Evolutionary conservation across 2,329 filamentous ascomycete species (phyloP).

Genomic region (Aureobasidium sp.): DNA sequence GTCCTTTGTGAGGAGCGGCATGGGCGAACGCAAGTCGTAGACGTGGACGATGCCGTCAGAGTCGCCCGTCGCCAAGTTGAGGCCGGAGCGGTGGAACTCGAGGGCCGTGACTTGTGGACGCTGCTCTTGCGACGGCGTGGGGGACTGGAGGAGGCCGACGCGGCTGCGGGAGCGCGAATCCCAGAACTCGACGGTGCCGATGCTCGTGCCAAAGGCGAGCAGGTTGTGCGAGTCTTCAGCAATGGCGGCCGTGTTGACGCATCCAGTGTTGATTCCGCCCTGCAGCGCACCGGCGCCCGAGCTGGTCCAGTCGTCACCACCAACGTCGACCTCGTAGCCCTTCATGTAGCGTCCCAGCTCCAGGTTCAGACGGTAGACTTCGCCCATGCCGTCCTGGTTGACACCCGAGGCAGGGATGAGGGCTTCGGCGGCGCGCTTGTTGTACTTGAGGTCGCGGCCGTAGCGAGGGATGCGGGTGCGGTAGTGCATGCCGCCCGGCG

Average conservation of each 20-base stretch:
- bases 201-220: slow-evolving; percentile 82
- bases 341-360: slow-evolving; percentile 92
- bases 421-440: slow-evolving; percentile 71
- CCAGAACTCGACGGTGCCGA: slow-evolving; percentile 97
- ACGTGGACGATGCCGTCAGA: slow-evolving; percentile 80
- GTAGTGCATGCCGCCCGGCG: slow-evolving; percentile 78
- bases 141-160: slow-evolving; percentile 63
- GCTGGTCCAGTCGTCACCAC: slow-evolving; percentile 63
- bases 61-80: slow-evolving; percentile 80
- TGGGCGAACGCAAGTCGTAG: slow-evolving; percentile 83
- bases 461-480: slow-evolving; percentile 85
- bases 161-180: slow-evolving; percentile 76
- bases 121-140: slow-evolving; percentile 30
- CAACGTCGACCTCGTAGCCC: slow-evolving; percentile 84
- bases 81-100: slow-evolving; percentile 73
- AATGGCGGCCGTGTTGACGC: slow-evolving; percentile 78
- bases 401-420: slow-evolving; percentile 81
- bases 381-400: slow-evolving; percentile 75
- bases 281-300: slow-evolving; percentile 67
- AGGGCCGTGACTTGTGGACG: slow-evolving; percentile 70
- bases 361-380: slow-evolving; percentile 87
- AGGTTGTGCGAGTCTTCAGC: slow-evolving; percentile 86
- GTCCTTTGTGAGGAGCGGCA: slow-evolving; percentile 80
- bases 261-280: slow-evolving; percentile 74
- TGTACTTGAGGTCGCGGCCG: slow-evolving; percentile 81